Conservation (phyloP, 139 green algal genomes). For the Mesotaenium endlicherianum region DNA sequence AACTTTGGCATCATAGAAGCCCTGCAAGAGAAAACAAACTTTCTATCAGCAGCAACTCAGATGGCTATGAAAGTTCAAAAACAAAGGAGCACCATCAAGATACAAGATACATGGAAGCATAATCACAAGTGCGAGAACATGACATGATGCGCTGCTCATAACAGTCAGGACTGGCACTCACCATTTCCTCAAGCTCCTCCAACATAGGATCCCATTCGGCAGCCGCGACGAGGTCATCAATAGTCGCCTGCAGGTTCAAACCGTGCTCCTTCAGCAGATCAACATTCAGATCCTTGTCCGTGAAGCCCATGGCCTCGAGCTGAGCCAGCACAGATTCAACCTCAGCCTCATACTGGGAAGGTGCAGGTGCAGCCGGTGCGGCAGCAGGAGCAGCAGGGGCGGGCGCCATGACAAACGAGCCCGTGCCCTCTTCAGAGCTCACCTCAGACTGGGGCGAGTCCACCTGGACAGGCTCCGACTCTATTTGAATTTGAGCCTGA, state of each 20-base stretch:
- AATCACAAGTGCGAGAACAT: background rate
- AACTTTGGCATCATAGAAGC: conserved; percentile 39
- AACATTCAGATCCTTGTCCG: conserved; percentile 19
- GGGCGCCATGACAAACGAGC: no score
- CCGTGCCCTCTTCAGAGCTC: no score
- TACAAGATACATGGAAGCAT: background rate
- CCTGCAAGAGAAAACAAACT: conserved; percentile 36
- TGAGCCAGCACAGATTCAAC: conserved; percentile 11
- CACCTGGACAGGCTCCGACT: background rate
- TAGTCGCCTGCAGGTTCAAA: background rate
- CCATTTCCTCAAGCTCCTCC: conserved; percentile 50
- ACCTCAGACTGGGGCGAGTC: no score
- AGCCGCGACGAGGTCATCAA: conserved; percentile 36
- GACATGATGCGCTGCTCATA: no score
- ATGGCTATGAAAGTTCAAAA: background rate
- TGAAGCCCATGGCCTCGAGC: conserved; percentile 44
- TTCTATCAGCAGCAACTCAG: background rate
- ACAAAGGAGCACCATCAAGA: no score
- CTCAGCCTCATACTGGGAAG: background rate
- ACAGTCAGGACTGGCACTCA: no score
- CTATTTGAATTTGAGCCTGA: background rate
- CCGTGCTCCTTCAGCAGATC: conserved; percentile 33
- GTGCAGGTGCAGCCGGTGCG: background rate
- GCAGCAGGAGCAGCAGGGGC: background rate
- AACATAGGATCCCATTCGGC: conserved; percentile 38